These are phyloP conservation scores for Aureobasidium melanogenum DNA, from an alignment of 2,329 filamentous ascomycete species.

Conservation along the genomic window DNA sequence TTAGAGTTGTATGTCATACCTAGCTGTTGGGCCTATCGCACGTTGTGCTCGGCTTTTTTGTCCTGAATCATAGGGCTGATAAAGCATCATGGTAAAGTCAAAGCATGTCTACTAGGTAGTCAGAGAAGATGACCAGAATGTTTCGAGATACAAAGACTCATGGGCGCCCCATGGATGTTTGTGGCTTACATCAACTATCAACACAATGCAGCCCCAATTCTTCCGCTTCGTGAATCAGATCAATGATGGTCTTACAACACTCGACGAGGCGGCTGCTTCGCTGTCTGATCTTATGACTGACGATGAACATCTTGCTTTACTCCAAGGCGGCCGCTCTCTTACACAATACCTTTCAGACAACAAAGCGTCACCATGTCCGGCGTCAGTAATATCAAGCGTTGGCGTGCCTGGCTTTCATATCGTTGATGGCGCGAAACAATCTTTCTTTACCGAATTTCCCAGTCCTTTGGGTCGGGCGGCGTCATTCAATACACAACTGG, in stretches of 20 bases:
- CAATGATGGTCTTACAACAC: background rate
- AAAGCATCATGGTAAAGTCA: background rate
- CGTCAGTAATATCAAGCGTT: background rate
- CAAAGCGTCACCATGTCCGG: background rate
- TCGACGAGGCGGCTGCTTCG: background rate
- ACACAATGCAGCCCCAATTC: background rate
- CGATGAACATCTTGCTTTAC: background rate
- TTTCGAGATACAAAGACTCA: background rate
- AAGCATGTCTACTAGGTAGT: background rate
- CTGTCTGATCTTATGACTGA: background rate
- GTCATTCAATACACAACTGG: background rate
- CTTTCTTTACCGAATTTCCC: background rate
- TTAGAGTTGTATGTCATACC: background rate
- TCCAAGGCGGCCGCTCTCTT: background rate
- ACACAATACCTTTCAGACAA: slow-evolving; percentile 1
- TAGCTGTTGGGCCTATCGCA: background rate
- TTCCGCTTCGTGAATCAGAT: background rate
- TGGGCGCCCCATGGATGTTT: background rate
- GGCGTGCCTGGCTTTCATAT: slow-evolving; percentile 1
- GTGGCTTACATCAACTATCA: background rate
- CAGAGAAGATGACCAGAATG: background rate
- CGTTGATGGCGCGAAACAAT: background rate
- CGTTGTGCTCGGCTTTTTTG: background rate
- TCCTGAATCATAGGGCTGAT: background rate
- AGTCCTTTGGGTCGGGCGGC: background rate